Conservation (phyloP, 2,329 filamentous ascomycete species). For the Claviceps fusiformis region DNA sequence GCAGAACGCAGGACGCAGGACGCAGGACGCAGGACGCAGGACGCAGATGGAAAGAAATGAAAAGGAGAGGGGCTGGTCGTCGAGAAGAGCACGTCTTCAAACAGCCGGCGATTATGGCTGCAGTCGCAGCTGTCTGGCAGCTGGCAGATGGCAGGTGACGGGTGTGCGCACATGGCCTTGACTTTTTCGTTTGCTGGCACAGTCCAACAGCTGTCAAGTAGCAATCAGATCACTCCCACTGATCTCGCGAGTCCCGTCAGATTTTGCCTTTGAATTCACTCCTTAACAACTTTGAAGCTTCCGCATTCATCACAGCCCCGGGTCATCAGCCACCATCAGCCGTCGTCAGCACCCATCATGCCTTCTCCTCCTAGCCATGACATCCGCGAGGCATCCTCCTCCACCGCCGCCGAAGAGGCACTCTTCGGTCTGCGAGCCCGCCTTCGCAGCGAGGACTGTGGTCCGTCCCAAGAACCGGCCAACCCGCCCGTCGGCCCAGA, state of each 20-base stretch:
- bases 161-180: neutral
- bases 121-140: neutral
- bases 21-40: too few species aligned
- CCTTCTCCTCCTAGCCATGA: slow-evolving; percentile 6
- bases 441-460: slow-evolving; percentile 12
- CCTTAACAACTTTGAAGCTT: neutral
- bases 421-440: slow-evolving; percentile 14
- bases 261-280: neutral
- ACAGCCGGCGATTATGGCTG: neutral
- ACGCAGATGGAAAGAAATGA: too few species aligned
- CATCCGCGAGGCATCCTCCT: neutral
- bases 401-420: slow-evolving; percentile 4
- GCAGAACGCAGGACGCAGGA: too few species aligned
- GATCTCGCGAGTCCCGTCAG: neutral
- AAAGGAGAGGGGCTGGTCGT: too few species aligned
- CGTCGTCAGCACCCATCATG: neutral
- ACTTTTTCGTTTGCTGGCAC: neutral
- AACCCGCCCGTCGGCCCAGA: neutral
- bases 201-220: neutral
- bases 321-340: neutral
- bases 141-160: neutral
- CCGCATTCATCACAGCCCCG: neutral
- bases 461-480: neutral
- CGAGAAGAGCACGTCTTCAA: too few species aligned
- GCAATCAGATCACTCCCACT: neutral